Base-by-base conservation (phyloP, 2,329 filamentous ascomycete species). In the Teratosphaeria pseudoeucalypti region DNA sequence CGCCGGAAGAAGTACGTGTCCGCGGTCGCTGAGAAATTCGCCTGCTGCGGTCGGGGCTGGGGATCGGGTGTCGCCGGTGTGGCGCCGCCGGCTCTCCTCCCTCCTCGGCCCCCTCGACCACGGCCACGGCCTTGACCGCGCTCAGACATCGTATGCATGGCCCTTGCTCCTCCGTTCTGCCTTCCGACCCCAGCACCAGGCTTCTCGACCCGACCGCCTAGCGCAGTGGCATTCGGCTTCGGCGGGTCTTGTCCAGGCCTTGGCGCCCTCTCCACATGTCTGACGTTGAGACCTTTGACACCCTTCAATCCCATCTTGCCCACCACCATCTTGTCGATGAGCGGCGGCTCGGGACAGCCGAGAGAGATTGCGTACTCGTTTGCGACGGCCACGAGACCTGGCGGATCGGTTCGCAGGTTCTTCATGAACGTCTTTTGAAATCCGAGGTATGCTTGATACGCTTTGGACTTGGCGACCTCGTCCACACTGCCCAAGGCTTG, bases 241-340 rank as follows among this genome's bases (percentile, higher is more conserved):
- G 43, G 43, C n/a, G 16, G 19, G 23, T n/a, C 16, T 49, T n/a
- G 23, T 10, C 16, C 43, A 49, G 43, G 43, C 16, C 16, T 23
- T n/a, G n/a, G 16, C 9, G 6, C 43, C 10, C 43, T 19, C 43
- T 49, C 43, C 16, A 49, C n/a, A 49, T 49, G 43, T 19, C 67
- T 67, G 16, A 71, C 66, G 53, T 68, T 70, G n/a, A 79, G 66
- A 12, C 77, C 77, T 14, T 66, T 68, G 4, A 77, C 75, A 52
- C 77, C 76, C 65, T 76, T 78, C 61, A 79, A 60, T 4, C 77
- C 77, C 77, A 79, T 78, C 70, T 78, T 79, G 52, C 76, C 75
- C 3, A 79, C 70, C 0, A 73, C 71, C 58, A 70, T 74, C 68
- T 75, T 78, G 56, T 78, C 76, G 47, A 79, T 72, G 63, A 75